Base-by-base conservation (phyloP, 495 filamentous ascomycete species). In the Talaromyces borbonicus region DNA sequence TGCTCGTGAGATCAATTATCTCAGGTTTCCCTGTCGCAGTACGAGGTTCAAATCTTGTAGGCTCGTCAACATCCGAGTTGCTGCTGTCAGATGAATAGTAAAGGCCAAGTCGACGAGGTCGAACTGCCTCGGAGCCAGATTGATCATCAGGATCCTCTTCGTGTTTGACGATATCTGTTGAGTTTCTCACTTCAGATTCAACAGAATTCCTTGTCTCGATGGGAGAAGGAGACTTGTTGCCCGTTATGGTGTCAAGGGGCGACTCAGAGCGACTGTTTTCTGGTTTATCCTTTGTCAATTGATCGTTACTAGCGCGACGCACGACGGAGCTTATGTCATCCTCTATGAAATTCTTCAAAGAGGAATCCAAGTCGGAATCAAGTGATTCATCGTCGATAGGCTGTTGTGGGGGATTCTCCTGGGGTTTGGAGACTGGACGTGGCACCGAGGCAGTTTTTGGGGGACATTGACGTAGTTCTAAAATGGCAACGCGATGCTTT, bases 401-500 rank as follows among this genome's bases (percentile, higher is more conserved):
- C 4, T 29, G 18, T 25, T 6, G 29, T 22, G 8, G 14, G 0
- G 26, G 19, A 14, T 42, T 48, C 19, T 44, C 46, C 14, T 51
- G 59, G 15, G 48, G 47, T 19, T 44, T 53, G 22, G 37, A 49
- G 14, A 48, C 50, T 37, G 50, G 40, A 16, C 45, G 50, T 6
- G 65, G 53, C 8, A 53, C 48, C 4, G 44, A 44, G 0, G 59
- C 37, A 32, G 63, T 52, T 45, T 65, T 79, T 6, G 69, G 66
- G 0, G 84, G 83, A 35, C 66, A 67, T 4, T 44, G 52, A 1
- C 68, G 59, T 18, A 63, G 62, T 45, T 70, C 56, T 16, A 87
- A 65, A 1, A 81, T 36, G 3, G 51, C 53, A 14, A 82, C 63
- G 38, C 65, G 69, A 77, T 79, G 87, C 19, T 54, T 57, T 5